Evolutionary conservation across 805 yeast genomes (phyloP), one percentile per base, ranked within the genome.

Genomic region (Starmerella potacharoeniae): DNA sequence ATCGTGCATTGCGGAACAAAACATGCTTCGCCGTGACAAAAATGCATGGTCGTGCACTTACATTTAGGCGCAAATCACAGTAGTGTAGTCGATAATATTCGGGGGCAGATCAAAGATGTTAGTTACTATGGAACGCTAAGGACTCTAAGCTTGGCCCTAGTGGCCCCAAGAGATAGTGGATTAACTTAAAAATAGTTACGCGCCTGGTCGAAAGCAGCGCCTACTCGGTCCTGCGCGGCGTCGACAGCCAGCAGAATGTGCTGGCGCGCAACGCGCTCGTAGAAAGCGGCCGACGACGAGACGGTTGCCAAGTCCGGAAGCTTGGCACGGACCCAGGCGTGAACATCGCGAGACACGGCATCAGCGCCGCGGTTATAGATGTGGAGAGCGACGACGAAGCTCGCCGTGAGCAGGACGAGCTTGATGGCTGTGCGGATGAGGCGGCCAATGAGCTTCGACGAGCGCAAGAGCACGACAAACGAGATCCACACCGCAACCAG

Each of bases 401-500:
- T 33, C 22, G 42, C 40, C 34, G 52, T 22, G 41, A 64, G 33
- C 9, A 62, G 28, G 7, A 54, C 48, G 29, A 64, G 43, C 50
- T 59, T 57, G 42, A 65, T 47, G 9, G 57, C 33, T 13, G 54
- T 45, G 53, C 58, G 51, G 13, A 66, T 47, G 7, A 60, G 40
- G n/a, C 60, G 54, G 47, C 54, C 62, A 11, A 66, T 34, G 58
- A 63, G 55, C 14, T 65, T 48, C 41, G 62, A 49, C 29, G 65
- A 53, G 49, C 64, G 61, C 40, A 50, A 41, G 30, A 65, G 41
- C 31, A 67, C 56, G 17, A 58, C 54, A 44, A 65, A 58, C 17
- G 64, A 58, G 7, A 66, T 17, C 48, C 61, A 65, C 30, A 66
- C 54, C 14, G 65, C 54, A 4, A 60, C 36, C 16, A 66, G 54